phyloP scores from a whole-genome alignment of 768 basidiomycete genomes.

The Leccinum fibrillosum region DNA sequence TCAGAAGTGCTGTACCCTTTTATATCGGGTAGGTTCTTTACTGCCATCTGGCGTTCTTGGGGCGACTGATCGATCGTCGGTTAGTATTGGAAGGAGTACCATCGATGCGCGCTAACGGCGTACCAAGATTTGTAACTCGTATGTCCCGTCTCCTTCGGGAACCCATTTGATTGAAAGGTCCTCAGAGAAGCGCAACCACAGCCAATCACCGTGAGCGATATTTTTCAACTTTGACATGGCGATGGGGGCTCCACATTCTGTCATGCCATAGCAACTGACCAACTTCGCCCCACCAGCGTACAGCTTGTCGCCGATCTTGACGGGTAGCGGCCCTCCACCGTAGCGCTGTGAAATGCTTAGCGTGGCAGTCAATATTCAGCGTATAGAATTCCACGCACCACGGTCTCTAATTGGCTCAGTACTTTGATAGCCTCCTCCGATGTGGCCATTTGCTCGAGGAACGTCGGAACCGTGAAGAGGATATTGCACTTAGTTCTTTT shows the following conservation, averaged over 20 bases:
- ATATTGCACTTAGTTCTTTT: conserved; percentile 25
- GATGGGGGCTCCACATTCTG: conserved; percentile 21
- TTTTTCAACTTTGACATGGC: conserved; percentile 1
- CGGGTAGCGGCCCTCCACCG: conserved; percentile 38
- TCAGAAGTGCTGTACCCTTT: conserved; percentile 44
- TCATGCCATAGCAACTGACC: conserved; percentile 36
- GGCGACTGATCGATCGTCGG: background rate
- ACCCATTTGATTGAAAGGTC: conserved; percentile 25
- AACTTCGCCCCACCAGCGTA: conserved; percentile 33
- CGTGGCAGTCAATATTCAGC: no score
- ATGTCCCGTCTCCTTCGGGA: conserved; percentile 33
- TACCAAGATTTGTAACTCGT: conserved; percentile 40
- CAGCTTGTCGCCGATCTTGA: conserved; percentile 34
- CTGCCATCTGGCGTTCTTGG: background rate
- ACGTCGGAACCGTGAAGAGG: conserved; percentile 36
- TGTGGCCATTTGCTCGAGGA: conserved; percentile 37
- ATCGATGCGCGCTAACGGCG: background rate
- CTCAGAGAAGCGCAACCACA: conserved; percentile 32
- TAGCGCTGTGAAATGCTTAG: conserved; percentile 25
- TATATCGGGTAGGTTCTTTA: conserved; percentile 37
- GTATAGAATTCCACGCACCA: conserved; percentile 25
- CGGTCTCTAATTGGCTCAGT: conserved; percentile 22
- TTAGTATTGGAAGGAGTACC: background rate
- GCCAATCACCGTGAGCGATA: conserved; percentile 29
- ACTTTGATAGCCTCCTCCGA: conserved; percentile 23